Conservation (phyloP, 345 rosid species). For the Punica granatum region DNA sequence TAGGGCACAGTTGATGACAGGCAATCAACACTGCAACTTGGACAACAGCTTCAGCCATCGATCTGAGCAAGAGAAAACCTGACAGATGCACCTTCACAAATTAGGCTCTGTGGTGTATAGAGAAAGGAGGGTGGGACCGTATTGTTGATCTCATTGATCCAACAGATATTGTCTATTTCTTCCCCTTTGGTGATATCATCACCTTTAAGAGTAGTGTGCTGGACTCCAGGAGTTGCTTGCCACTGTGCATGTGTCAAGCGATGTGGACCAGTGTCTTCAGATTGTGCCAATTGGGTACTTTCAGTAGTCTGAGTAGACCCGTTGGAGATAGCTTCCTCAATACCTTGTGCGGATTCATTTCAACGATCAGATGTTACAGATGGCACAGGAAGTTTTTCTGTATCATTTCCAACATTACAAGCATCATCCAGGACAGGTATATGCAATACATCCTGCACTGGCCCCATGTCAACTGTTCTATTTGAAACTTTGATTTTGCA, state of each 20-base stretch:
- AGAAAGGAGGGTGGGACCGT: slow-evolving; percentile 49
- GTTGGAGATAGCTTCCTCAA: slow-evolving; percentile 30
- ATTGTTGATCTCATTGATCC: slow-evolving; percentile 62
- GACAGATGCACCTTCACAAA: slow-evolving; percentile 51
- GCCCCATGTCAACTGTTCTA: slow-evolving; percentile 26
- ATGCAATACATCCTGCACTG: slow-evolving; percentile 33
- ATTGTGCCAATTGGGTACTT: neutral
- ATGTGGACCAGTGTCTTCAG: neutral
- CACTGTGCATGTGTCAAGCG: neutral
- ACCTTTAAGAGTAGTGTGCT: neutral
- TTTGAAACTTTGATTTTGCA: no score
- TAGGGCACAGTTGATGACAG: slow-evolving; percentile 42
- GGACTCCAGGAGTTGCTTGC: neutral
- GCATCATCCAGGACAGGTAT: slow-evolving; percentile 32
- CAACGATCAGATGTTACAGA: neutral
- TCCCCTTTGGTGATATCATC: slow-evolving; percentile 64
- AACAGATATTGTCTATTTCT: slow-evolving; percentile 56
- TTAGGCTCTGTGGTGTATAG: slow-evolving; percentile 49
- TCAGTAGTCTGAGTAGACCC: neutral
- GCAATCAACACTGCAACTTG: slow-evolving; percentile 62
- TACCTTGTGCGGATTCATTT: neutral
- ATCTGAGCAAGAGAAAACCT: slow-evolving; percentile 55
- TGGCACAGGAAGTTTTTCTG: slow-evolving; percentile 10
- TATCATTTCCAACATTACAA: slow-evolving; percentile 13
- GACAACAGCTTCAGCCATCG: slow-evolving; percentile 48